phyloP scores from a whole-genome alignment of 495 filamentous ascomycete genomes.

The Aspergillus avenaceus region DNA sequence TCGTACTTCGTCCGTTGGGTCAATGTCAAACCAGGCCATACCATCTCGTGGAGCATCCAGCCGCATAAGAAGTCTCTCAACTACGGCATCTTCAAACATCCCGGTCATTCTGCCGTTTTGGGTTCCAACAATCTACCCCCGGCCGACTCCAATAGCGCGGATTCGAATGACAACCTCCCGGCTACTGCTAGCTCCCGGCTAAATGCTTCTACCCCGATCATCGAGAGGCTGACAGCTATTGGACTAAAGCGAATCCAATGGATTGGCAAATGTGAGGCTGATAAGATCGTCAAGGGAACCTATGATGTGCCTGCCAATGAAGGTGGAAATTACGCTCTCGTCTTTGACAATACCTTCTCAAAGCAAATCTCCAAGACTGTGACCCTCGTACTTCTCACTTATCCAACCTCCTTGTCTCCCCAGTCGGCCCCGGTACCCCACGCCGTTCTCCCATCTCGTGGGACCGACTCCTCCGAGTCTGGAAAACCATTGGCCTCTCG shows the following conservation, averaged over 20 bases:
- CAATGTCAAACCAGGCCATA: slow-evolving; percentile 78
- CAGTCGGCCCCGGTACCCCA: slow-evolving; percentile 65
- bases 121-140: slow-evolving; percentile 38
- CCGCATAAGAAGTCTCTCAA: slow-evolving; percentile 98
- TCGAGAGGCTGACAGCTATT: slow-evolving; percentile 78
- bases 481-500: slow-evolving; percentile 26
- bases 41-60: slow-evolving; percentile 96
- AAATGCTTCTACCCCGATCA: slow-evolving; percentile 55
- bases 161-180: slow-evolving; percentile 39
- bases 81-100: slow-evolving; percentile 96
- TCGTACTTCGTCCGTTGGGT: slow-evolving; percentile 98
- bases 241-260: slow-evolving; percentile 84
- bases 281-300: slow-evolving; percentile 89
- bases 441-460: slow-evolving; percentile 40
- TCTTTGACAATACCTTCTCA: slow-evolving; percentile 98
- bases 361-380: slow-evolving; percentile 92
- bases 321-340: slow-evolving; percentile 90
- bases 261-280: slow-evolving; percentile 92
- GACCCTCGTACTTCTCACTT: slow-evolving; percentile 90
- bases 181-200: slow-evolving; percentile 34
- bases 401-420: slow-evolving; percentile 79
- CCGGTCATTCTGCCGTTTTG: slow-evolving; percentile 57
- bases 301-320: slow-evolving; percentile 69
- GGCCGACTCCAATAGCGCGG: slow-evolving; percentile 40
- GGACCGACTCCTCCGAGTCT: slow-evolving; percentile 27